Conservation (phyloP, 768 basidiomycete genomes). For the Neoboletus subvelutipes region DNA sequence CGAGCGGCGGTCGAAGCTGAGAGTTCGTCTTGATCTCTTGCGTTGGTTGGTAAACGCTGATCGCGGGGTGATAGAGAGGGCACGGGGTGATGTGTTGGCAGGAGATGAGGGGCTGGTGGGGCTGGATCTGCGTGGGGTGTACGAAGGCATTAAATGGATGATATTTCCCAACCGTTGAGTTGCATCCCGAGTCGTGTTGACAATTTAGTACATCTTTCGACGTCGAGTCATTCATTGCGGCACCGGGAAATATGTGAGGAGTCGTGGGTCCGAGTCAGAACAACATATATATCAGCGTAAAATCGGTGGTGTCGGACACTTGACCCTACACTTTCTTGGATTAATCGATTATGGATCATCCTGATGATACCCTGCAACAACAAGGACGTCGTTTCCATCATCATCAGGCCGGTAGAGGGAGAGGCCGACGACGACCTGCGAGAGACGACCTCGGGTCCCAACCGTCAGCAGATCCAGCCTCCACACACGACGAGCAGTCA, state of each 20-base stretch:
- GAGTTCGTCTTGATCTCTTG: conserved; percentile 33
- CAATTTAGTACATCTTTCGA: background rate
- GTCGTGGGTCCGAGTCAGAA: conserved; percentile 2
- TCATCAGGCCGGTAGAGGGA: conserved; percentile 1
- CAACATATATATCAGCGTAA: background rate
- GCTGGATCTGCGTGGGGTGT: conserved; percentile 30
- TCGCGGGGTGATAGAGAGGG: conserved; percentile 13
- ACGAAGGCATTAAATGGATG: conserved; percentile 50
- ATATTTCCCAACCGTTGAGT: conserved; percentile 37
- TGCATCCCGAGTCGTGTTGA: background rate
- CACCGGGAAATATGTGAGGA: background rate
- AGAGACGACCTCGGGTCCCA: background rate
- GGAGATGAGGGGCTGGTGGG: conserved; percentile 17
- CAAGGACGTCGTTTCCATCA: background rate
- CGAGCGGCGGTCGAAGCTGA: conserved; percentile 35
- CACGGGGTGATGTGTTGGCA: conserved; percentile 16
- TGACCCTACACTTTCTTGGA: background rate
- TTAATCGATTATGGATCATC: conserved; percentile 20
- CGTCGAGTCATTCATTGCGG: background rate
- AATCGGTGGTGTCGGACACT: background rate
- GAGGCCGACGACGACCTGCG: conserved; percentile 1
- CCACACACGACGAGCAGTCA: background rate
- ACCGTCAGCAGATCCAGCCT: background rate
- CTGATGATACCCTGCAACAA: background rate
- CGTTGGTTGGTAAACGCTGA: conserved; percentile 9